phyloP scores from a whole-genome alignment of 257 asterid genomes.

The Asclepias syriaca region DNA sequence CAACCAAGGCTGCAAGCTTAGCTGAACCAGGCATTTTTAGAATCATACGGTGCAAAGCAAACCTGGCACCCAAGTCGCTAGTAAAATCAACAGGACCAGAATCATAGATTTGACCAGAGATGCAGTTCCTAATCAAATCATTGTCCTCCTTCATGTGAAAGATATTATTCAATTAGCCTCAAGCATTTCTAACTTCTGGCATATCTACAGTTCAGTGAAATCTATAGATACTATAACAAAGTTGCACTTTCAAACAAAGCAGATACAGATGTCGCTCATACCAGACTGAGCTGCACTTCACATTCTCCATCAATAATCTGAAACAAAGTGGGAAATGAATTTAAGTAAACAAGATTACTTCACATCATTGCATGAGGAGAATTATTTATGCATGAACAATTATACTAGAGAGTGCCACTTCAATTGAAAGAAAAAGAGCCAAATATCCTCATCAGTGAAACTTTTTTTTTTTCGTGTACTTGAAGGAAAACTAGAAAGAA shows the following conservation, averaged over 20 bases:
- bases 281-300: constrained; percentile 72
- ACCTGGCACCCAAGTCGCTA: constrained; percentile 66
- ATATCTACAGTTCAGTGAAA: not conserved
- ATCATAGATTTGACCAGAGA: constrained; percentile 83
- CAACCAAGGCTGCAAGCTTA: constrained; percentile 57
- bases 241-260: constrained; percentile 5
- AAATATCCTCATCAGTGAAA: not conserved
- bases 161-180: constrained; percentile 11
- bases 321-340: not conserved
- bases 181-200: not conserved
- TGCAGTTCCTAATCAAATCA: constrained; percentile 61
- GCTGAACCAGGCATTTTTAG: constrained; percentile 75
- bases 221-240: not conserved
- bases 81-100: constrained; percentile 84
- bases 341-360: not conserved
- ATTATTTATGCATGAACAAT: not conserved
- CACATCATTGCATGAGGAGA: not conserved
- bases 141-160: constrained; percentile 64
- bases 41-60: constrained; percentile 54
- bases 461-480: not conserved
- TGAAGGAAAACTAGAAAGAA: not conserved
- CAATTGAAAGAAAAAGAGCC: not conserved
- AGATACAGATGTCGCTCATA: constrained; percentile 25
- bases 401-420: not conserved
- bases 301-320: constrained; percentile 80